phyloP scores from a whole-genome alignment of 495 filamentous ascomycete species.

The Hypoxylon fuscum region DNA sequence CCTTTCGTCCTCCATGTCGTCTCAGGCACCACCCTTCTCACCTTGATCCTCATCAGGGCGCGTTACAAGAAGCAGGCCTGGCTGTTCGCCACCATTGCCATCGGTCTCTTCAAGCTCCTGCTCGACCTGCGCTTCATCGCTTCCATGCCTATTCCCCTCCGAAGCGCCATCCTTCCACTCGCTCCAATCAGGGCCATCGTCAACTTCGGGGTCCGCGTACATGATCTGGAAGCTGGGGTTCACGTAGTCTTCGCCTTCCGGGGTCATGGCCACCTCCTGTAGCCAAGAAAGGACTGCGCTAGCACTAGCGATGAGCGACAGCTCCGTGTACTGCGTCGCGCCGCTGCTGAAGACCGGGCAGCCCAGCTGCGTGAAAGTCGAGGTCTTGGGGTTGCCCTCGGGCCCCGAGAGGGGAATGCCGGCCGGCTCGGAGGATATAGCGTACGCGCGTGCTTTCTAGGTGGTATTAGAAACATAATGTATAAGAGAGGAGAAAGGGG shows the following conservation, averaged over 20 bases:
- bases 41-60: neutral
- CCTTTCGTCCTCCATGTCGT: neutral
- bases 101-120: neutral
- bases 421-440: conserved; percentile 57
- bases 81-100: neutral
- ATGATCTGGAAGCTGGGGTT: conserved; percentile 45
- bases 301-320: conserved; percentile 47
- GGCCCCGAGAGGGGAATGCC: conserved; percentile 60
- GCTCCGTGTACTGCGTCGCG: conserved; percentile 48
- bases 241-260: conserved; percentile 35
- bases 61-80: neutral
- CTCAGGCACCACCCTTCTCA: neutral
- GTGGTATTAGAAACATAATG: neutral
- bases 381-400: conserved; percentile 45
- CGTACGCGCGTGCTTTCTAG: conserved; percentile 68
- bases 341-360: conserved; percentile 59
- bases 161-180: conserved; percentile 5
- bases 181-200: conserved; percentile 14
- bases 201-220: conserved; percentile 19
- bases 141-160: neutral
- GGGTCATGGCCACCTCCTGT: conserved; percentile 50
- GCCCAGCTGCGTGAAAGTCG: conserved; percentile 48
- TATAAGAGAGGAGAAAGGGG: neutral
- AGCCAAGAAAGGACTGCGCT: conserved; percentile 54
- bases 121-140: neutral